Base-by-base conservation (phyloP, 148 eudicot species). In the Silene uniflora region DNA sequence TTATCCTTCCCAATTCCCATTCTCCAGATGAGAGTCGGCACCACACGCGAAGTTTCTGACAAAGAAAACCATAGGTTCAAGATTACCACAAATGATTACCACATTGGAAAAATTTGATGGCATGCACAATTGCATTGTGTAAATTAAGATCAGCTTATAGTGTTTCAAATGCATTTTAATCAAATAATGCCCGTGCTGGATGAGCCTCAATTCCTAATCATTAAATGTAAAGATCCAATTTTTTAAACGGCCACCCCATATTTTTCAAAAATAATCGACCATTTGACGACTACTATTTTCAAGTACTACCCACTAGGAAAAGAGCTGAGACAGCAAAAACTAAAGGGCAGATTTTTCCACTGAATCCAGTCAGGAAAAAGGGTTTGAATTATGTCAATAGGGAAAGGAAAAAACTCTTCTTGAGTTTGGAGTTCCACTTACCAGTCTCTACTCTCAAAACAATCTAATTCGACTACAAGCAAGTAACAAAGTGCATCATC, bases 31-130 rank as follows among this genome's bases (percentile, higher is more conserved):
- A 81, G 10, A 85, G 86, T 56, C 79, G 88, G 77, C 93, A 92
- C 99, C 99, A 95, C 54, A 89, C 88, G 71, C 86, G 85, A 69
- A 92, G 97, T 88, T 88, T 92, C 99, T 95, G 90, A 79, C 83
- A 79, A 59, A 84, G 67, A 62, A 35, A 80, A 59, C 64, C 9
- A 14, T 12, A 60, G 73, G 56, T 62, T 76, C 62, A 84, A 68
- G 42, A 13, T 73, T 56, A 39, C 19, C 69, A 75, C 7, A 39
- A 69, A 67, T 64, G 14, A 65, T 44, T n/a, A n/a, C n/a, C n/a
- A n/a, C 56, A 52, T 39, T 3, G 56, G 18, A 16, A 11, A 52
- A 52, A 52, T 52, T 52, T 52, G 56, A 52, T 52, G 56, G 56
- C 56, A 52, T 52, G 56, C 56, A 52, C 56, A 52, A 3, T 52